A percentile compares a stretch with the other conserved stretches of the same genome.
phyloP scores from a whole-genome alignment of 2,329 filamentous ascomycete genomes.

The Fusarium citri region DNA sequence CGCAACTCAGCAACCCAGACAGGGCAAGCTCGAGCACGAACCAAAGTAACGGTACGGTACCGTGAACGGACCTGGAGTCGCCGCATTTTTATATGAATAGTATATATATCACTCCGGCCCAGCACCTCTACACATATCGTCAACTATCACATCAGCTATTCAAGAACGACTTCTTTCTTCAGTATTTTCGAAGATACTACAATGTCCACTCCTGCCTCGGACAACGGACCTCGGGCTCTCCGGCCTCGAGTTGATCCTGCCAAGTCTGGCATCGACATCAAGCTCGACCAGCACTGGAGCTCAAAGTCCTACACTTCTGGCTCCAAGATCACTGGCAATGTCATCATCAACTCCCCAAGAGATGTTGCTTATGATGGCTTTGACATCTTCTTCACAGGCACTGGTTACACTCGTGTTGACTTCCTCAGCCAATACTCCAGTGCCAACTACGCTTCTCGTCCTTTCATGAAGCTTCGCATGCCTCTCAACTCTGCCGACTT shows the following conservation, averaged over 20 bases:
- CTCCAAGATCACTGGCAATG: conserved; percentile 63
- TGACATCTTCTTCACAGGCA: conserved; percentile 65
- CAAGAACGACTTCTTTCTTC: background rate
- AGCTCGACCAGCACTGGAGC: conserved; percentile 64
- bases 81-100: conserved; percentile 35
- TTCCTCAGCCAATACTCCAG: conserved; percentile 61
- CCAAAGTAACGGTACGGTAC: conserved; percentile 42
- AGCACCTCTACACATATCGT: conserved; percentile 26
- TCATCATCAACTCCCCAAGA: conserved; percentile 57
- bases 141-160: conserved; percentile 31
- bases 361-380: conserved; percentile 63
- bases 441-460: conserved; percentile 61
- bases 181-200: conserved; percentile 23
- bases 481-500: conserved; percentile 61
- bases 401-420: conserved; percentile 63
- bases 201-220: conserved; percentile 44
- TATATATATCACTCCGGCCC: conserved; percentile 42
- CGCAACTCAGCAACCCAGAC: conserved; percentile 36
- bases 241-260: conserved; percentile 29
- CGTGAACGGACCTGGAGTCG: conserved; percentile 20
- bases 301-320: conserved; percentile 68
- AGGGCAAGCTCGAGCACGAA: conserved; percentile 35
- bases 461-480: conserved; percentile 68
- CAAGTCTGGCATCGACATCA: conserved; percentile 58
- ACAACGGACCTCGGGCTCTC: conserved; percentile 40